Evolutionary conservation across 257 asterid species (phyloP), one percentile per base, ranked within the genome.

Genomic region (Scutellaria galericulata): DNA sequence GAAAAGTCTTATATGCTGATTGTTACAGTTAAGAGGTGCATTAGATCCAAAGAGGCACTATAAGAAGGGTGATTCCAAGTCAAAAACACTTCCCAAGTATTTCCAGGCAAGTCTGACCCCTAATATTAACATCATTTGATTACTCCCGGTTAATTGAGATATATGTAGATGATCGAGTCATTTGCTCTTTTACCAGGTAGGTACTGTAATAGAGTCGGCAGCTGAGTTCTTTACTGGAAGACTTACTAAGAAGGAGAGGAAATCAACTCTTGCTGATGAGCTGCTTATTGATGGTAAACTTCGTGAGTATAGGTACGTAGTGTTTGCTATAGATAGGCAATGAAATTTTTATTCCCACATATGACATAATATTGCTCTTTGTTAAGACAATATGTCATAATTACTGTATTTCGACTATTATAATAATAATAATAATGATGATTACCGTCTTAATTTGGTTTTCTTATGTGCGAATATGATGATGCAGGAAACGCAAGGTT

Each of bases 181-280:
- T 60, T 74, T 77, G 62, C 55, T 65, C 52, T 61, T 0, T 74
- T 57, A 76, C 69, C 86, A 94, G 99, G 92, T 91, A 58, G 99
- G 98, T n/a, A 90, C 97, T 63, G 95, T 89, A 64, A 79, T 94
- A 67, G 97, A 88, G 78, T 77, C 97, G 1, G 77, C 96, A 20
- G 64, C 91, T 0, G 99, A 94, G 78, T 94, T 82, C 86, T 88
- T 76, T 72, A 40, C 85, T 0, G 83, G 92, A 44, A 84, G 99
- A 84, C 97, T 91, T 70, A 84, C 98, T 50, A 94, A 91, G 83
- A 89, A 88, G 90, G 98, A 91, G 86, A 89, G 96, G 52, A 94
- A 89, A 83, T 56, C 89, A 35, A 86, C 90, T 63, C 80, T 91
- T 64, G 95, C 99, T 13, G 99, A 94, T 60, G 99, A 91, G 90